phyloP scores from a whole-genome alignment of 176 grass and related monocot genomes.

The Zizania latifolia region DNA sequence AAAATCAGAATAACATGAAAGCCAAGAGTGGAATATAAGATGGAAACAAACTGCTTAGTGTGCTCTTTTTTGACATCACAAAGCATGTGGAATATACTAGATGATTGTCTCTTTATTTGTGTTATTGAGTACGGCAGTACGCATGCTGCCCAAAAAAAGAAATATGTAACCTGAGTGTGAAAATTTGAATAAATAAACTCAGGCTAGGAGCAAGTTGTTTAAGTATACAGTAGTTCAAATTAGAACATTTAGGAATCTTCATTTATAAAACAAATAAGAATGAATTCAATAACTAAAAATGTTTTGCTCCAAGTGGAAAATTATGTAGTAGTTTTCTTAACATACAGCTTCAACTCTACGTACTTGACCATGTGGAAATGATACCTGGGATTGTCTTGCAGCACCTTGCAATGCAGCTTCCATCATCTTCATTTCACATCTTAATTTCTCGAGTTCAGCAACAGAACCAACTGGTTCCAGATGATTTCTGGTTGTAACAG shows the following conservation, averaged over 20 bases:
- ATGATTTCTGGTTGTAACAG: slow-evolving; percentile 31
- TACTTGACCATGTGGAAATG: slow-evolving; percentile 10
- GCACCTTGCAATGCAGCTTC: slow-evolving; percentile 98
- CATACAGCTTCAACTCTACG: neutral
- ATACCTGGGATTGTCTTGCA: slow-evolving; percentile 98
- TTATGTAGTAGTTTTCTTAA: slow-evolving; percentile 5
- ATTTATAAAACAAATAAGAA: slow-evolving; percentile 15
- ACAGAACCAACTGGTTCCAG: slow-evolving; percentile 34
- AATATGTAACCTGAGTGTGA: neutral
- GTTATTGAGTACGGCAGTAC: neutral
- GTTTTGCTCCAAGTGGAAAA: slow-evolving; percentile 15
- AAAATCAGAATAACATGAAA: neutral
- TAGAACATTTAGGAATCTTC: slow-evolving; percentile 5
- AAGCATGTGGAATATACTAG: neutral
- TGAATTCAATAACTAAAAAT: slow-evolving; percentile 10
- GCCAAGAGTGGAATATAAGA: neutral
- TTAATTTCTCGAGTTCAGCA: slow-evolving; percentile 70
- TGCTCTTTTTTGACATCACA: neutral
- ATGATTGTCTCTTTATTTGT: neutral
- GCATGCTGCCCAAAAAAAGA: neutral
- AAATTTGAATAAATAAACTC: neutral
- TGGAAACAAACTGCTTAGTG: neutral
- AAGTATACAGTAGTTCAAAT: no score
- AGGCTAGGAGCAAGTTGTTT: neutral
- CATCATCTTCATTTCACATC: slow-evolving; percentile 94